These are phyloP conservation scores for Trifolium dubium DNA, from an alignment of 306 rosid genomes.

Conservation along the genomic window DNA sequence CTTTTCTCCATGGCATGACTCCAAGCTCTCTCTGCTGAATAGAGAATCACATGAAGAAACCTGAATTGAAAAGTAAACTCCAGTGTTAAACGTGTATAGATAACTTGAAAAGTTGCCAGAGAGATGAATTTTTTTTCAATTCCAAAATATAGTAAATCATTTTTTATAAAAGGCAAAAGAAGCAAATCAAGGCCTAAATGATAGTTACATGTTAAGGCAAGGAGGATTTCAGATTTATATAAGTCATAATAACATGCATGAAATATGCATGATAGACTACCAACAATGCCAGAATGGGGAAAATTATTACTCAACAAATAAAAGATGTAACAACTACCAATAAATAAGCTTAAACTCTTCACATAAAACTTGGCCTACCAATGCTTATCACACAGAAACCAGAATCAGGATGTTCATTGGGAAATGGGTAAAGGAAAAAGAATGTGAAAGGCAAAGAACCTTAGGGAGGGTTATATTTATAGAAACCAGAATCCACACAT, in stretches of 20 bases:
- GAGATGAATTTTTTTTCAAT: constrained; percentile 9
- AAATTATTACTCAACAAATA: constrained; percentile 3
- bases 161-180: background rate
- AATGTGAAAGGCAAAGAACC: background rate
- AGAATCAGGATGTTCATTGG: background rate
- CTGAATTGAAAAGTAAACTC: constrained; percentile 52
- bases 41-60: constrained; percentile 88
- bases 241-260: constrained; percentile 11
- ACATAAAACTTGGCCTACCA: background rate
- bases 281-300: background rate
- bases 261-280: background rate
- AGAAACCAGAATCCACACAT: no score
- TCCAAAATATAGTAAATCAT: constrained; percentile 3
- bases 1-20: constrained; percentile 99
- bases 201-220: constrained; percentile 20
- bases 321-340: background rate
- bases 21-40: constrained; percentile 96
- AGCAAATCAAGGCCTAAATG: constrained; percentile 26
- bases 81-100: background rate
- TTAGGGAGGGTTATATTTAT: background rate
- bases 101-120: background rate
- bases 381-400: background rate
- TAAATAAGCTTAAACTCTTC: constrained; percentile 6
- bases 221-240: background rate
- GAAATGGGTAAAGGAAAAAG: background rate